Conservation (phyloP, 495 filamentous ascomycete genomes). For the Neurospora sp. region DNA sequence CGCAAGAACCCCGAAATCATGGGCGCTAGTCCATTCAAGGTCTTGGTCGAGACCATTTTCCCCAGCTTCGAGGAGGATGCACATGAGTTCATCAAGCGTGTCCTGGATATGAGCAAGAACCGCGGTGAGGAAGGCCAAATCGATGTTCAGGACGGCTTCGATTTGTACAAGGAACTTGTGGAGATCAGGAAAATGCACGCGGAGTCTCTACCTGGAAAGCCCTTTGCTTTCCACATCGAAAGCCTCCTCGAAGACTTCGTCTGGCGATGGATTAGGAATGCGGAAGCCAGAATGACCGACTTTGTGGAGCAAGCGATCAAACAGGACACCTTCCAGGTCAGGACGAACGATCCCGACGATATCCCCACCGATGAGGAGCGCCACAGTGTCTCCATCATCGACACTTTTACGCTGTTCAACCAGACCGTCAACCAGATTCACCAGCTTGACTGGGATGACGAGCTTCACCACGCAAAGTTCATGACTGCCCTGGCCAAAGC, state of each 20-base stretch:
- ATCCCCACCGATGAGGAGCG: constrained; percentile 70
- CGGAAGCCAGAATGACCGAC: constrained; percentile 65
- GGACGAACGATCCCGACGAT: constrained; percentile 46
- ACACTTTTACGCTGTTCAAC: constrained; percentile 90
- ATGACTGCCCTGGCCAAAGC: constrained; percentile 92
- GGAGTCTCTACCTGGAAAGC: constrained; percentile 51
- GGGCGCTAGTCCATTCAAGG: constrained; percentile 76
- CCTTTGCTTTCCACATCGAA: constrained; percentile 82
- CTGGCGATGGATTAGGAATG: constrained; percentile 83
- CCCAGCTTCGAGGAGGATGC: constrained; percentile 85
- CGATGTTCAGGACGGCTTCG: constrained; percentile 82
- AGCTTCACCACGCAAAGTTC: constrained; percentile 88
- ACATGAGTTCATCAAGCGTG: constrained; percentile 67
- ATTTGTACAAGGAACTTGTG: constrained; percentile 79
- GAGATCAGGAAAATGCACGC: constrained; percentile 71
- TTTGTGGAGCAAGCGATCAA: constrained; percentile 87
- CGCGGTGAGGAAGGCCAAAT: constrained; percentile 55
- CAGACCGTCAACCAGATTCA: constrained; percentile 80
- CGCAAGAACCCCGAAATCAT: constrained; percentile 79
- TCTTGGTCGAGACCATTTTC: constrained; percentile 72
- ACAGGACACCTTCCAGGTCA: constrained; percentile 72
- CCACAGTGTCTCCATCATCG: constrained; percentile 86
- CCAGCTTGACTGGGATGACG: constrained; percentile 82
- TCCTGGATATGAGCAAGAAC: constrained; percentile 59
- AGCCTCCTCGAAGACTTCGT: constrained; percentile 80